Conservation (phyloP, 1,284 basidiomycete species). For the Thecaphora frezii region DNA sequence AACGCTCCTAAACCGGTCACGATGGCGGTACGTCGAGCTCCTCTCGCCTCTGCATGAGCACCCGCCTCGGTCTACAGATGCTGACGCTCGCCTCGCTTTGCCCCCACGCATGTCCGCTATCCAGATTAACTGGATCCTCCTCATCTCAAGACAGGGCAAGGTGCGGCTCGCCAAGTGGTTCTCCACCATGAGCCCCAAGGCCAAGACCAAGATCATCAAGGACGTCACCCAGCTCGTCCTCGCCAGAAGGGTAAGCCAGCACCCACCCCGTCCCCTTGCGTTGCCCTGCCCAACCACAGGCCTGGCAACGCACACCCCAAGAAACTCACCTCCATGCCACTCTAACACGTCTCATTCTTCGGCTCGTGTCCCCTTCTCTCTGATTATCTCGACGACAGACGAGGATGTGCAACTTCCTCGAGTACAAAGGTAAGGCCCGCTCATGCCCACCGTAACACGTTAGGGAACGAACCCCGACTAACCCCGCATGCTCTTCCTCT, state of each 20-base stretch:
- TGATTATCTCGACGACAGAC: conserved; percentile 62
- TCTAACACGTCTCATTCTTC: neutral
- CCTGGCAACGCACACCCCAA: too few species aligned
- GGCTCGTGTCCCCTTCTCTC: neutral
- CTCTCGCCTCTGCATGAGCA: neutral
- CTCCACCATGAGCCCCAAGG: conserved; percentile 88
- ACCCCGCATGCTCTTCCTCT: conserved; percentile 17
- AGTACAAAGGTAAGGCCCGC: conserved; percentile 80
- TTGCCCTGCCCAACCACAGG: too few species aligned
- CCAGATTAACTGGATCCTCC: conserved; percentile 71
- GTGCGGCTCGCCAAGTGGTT: conserved; percentile 99
- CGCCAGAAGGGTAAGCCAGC: conserved; percentile 71
- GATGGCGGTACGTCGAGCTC: conserved; percentile 2
- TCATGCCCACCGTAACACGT: too few species aligned
- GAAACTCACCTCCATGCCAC: too few species aligned
- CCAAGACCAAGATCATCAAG: conserved; percentile 97
- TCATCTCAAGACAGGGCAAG: conserved; percentile 95
- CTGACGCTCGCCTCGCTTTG: conserved; percentile 1
- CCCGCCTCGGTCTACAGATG: too few species aligned
- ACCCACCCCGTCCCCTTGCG: too few species aligned
- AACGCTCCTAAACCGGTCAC: neutral
- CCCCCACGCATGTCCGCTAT: conserved; percentile 2
- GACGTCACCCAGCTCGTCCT: conserved; percentile 98
- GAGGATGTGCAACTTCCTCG: conserved; percentile 98
- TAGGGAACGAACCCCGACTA: too few species aligned